Percentiles rank a stretch among this genome's conserved stretches.
Evolutionary conservation across 176 grass and related monocot genomes (phyloP).

Genomic region (Zoysia japonica): DNA sequence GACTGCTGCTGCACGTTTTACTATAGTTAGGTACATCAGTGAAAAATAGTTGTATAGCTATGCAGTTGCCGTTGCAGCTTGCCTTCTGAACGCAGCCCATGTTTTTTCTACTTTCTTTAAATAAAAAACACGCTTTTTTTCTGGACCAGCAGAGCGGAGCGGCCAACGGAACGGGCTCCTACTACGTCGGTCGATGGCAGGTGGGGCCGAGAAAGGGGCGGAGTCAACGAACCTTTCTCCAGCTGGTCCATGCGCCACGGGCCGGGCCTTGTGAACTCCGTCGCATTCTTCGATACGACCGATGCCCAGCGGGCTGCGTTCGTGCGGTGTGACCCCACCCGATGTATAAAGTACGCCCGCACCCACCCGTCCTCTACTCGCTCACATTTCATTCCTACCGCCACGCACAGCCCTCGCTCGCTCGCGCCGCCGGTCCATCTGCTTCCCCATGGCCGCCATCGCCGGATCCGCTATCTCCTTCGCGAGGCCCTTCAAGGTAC

Average conservation of each 20-base stretch:
- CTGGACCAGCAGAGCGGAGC: neutral
- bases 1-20: too few relatives aligned
- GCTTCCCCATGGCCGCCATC: constrained; percentile 43
- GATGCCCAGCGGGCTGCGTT: constrained; percentile 12
- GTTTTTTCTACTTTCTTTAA: too few relatives aligned
- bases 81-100: too few relatives aligned
- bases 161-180: neutral
- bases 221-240: neutral
- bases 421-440: neutral
- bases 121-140: too few relatives aligned
- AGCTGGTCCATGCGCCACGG: constrained; percentile 25
- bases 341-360: constrained; percentile 3
- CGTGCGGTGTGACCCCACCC: constrained; percentile 31
- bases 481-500: constrained; percentile 49
- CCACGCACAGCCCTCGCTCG: neutral
- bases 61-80: too few relatives aligned
- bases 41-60: too few relatives aligned
- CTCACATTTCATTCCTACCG: neutral
- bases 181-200: neutral
- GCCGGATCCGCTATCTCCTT: constrained; percentile 48
- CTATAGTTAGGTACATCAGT: too few relatives aligned
- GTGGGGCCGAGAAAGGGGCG: constrained; percentile 1
- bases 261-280: constrained; percentile 54
- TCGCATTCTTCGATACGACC: constrained; percentile 42
- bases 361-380: too few relatives aligned